These are phyloP conservation scores for Coprinellus micaceus DNA, from an alignment of 768 basidiomycete species.

Conservation along the genomic window DNA sequence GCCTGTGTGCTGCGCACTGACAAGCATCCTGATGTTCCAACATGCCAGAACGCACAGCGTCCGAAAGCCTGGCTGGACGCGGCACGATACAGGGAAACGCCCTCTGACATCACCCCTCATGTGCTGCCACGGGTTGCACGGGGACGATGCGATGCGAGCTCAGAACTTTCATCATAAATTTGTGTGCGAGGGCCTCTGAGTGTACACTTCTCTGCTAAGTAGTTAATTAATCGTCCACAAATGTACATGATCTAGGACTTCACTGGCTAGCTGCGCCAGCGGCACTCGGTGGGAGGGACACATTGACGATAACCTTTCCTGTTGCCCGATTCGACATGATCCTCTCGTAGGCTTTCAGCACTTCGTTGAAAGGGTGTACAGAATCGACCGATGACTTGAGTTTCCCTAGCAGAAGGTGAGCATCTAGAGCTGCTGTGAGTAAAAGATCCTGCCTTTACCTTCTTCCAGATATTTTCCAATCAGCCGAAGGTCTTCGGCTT, in stretches of 20 bases:
- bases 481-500: constrained; percentile 31
- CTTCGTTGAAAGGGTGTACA: constrained; percentile 52
- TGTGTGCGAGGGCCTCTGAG: too few species aligned
- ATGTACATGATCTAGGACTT: neutral
- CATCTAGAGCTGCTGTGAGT: neutral
- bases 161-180: too few species aligned
- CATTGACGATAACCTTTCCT: neutral
- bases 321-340: constrained; percentile 51
- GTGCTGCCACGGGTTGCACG: too few species aligned
- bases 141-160: too few species aligned
- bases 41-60: too few species aligned
- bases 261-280: neutral
- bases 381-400: constrained; percentile 59
- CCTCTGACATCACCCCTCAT: too few species aligned
- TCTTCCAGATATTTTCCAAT: constrained; percentile 29
- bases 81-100: too few species aligned
- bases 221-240: too few species aligned
- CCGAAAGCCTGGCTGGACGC: too few species aligned
- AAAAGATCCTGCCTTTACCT: constrained; percentile 28
- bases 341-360: constrained; percentile 57
- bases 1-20: too few species aligned
- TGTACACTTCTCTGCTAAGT: too few species aligned
- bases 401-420: constrained; percentile 31
- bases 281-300: neutral
- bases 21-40: too few species aligned